These are phyloP conservation scores for Cordyceps javanica DNA, from an alignment of 2,329 filamentous ascomycete genomes.

Conservation along the genomic window DNA sequence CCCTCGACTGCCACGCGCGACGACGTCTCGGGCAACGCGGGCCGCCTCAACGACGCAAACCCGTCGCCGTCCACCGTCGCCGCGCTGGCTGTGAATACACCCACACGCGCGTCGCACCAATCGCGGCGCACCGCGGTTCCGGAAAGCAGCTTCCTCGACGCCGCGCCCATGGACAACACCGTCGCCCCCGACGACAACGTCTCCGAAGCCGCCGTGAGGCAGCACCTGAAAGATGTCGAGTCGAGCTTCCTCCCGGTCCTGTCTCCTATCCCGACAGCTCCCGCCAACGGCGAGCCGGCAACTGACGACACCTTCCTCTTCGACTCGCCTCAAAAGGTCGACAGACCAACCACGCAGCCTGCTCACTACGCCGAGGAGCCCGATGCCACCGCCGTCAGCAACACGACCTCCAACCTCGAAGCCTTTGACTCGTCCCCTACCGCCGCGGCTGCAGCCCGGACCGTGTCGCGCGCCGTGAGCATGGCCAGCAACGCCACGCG, in stretches of 20 bases:
- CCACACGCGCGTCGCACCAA: constrained; percentile 14
- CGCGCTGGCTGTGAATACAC: background rate
- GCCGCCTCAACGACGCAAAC: constrained; percentile 2
- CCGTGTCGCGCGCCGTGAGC: constrained; percentile 46
- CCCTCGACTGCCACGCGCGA: constrained; percentile 8
- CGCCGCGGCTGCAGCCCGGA: constrained; percentile 47
- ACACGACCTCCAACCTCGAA: constrained; percentile 46
- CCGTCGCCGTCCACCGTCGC: constrained; percentile 19
- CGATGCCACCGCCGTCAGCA: constrained; percentile 26
- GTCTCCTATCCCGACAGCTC: constrained; percentile 47
- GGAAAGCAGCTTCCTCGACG: constrained; percentile 39
- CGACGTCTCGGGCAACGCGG: background rate
- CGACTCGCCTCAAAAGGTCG: constrained; percentile 36
- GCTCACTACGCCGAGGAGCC: constrained; percentile 16
- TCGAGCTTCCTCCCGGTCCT: constrained; percentile 57
- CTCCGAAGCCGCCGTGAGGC: constrained; percentile 46
- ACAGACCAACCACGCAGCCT: constrained; percentile 18
- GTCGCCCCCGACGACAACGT: constrained; percentile 38
- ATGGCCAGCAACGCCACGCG: constrained; percentile 29
- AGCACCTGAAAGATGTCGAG: constrained; percentile 57
- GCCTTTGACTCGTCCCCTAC: constrained; percentile 52
- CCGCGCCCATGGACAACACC: constrained; percentile 30
- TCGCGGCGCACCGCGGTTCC: constrained; percentile 12
- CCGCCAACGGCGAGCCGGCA: constrained; percentile 27
- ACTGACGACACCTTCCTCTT: constrained; percentile 58